phyloP scores from a whole-genome alignment of 2,329 filamentous ascomycete genomes.

The Aspergillus pseudoglaucus region DNA sequence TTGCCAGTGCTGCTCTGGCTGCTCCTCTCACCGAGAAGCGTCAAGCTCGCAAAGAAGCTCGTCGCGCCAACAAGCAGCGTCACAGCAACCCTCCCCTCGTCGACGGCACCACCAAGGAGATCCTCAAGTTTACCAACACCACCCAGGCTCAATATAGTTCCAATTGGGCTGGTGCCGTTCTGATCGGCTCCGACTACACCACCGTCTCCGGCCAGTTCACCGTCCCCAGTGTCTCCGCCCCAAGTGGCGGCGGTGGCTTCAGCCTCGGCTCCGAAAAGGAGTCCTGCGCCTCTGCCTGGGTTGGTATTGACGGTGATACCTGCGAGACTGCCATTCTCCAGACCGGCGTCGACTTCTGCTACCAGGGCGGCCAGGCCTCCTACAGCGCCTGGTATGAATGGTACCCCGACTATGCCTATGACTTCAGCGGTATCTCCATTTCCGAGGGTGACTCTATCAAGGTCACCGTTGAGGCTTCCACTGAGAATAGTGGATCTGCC shows the following conservation, averaged over 20 bases:
- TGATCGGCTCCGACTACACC: constrained; percentile 46
- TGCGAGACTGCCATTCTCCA: constrained; percentile 49
- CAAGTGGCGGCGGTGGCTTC: constrained; percentile 18
- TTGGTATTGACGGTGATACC: constrained; percentile 56
- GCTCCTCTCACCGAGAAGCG: constrained; percentile 41
- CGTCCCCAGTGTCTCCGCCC: constrained; percentile 40
- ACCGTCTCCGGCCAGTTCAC: constrained; percentile 49
- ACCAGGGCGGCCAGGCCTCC: constrained; percentile 33
- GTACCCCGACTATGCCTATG: constrained; percentile 51
- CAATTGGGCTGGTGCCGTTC: constrained; percentile 56
- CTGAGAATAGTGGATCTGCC: constrained; percentile 37
- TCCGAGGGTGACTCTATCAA: constrained; percentile 38
- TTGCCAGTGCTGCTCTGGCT: constrained; percentile 39
- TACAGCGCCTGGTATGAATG: constrained; percentile 57
- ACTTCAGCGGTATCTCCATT: constrained; percentile 44
- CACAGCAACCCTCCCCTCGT: constrained; percentile 27
- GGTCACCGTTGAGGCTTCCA: constrained; percentile 37
- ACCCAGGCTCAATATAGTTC: constrained; percentile 43
- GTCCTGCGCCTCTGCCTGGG: constrained; percentile 50
- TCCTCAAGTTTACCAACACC: constrained; percentile 28
- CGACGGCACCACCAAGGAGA: constrained; percentile 18
- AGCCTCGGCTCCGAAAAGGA: constrained; percentile 25
- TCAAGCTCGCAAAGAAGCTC: constrained; percentile 18
- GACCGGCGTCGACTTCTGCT: constrained; percentile 51
- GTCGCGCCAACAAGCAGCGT: constrained; percentile 4